These are phyloP conservation scores for Onygenales sp. DNA, from an alignment of 2,329 filamentous ascomycete species.

Conservation along the genomic window DNA sequence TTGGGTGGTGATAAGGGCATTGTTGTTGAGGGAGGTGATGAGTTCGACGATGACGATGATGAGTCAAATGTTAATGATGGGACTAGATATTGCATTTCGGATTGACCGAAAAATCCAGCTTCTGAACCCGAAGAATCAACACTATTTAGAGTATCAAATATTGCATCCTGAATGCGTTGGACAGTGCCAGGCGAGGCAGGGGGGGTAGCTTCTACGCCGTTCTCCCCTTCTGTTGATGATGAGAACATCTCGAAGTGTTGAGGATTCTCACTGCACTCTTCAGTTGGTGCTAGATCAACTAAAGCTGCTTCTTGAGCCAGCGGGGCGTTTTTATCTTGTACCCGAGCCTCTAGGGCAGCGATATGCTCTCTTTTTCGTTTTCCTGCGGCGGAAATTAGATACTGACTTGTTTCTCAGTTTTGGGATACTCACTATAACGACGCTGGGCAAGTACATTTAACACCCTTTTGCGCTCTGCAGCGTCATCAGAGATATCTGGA, in stretches of 20 bases:
- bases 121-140: not conserved
- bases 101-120: not conserved
- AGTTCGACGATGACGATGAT: not conserved
- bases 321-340: not conserved
- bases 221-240: not conserved
- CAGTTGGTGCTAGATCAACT: not conserved
- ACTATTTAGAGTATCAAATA: not conserved
- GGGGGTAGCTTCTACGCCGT: not conserved
- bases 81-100: constrained; percentile 1
- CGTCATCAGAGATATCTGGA: constrained; percentile 42
- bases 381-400: constrained; percentile 6
- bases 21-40: not conserved
- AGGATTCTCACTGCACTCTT: not conserved
- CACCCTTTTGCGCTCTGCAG: constrained; percentile 44
- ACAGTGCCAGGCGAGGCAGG: not conserved
- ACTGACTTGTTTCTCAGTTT: not conserved
- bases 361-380: constrained; percentile 19
- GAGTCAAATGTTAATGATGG: not conserved
- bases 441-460: constrained; percentile 46
- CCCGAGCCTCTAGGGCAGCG: constrained; percentile 16
- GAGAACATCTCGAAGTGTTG: not conserved
- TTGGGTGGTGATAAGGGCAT: not conserved
- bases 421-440: constrained; percentile 36
- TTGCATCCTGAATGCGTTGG: not conserved
- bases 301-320: not conserved